Evolutionary conservation across 148 eudicot genomes (phyloP).

Genomic region (Salicornia ramosissima): DNA sequence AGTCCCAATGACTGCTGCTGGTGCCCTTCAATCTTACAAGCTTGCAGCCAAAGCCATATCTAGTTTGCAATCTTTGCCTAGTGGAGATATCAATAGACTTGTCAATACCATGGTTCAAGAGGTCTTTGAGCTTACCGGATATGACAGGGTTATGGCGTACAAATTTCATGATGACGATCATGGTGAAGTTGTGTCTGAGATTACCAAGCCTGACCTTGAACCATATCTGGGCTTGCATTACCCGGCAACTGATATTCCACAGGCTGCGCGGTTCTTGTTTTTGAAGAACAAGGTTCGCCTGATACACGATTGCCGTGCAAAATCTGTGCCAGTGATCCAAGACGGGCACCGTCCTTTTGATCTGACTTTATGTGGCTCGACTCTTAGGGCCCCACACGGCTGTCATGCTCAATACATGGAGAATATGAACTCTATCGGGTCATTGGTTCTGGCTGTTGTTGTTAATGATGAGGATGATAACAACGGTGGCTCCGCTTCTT

Average conservation of each 20-base stretch:
- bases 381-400: conserved; percentile 85
- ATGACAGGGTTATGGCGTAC: conserved; percentile 90
- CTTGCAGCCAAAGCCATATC: conserved; percentile 89
- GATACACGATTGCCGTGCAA: conserved; percentile 82
- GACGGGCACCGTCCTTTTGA: conserved; percentile 66
- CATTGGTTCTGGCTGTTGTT: conserved; percentile 89
- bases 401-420: conserved; percentile 93
- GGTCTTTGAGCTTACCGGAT: conserved; percentile 89
- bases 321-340: conserved; percentile 63
- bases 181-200: conserved; percentile 84
- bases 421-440: conserved; percentile 90
- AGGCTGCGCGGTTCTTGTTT: conserved; percentile 84
- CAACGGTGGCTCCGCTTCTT: conserved; percentile 35
- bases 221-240: conserved; percentile 90
- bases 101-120: conserved; percentile 91
- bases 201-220: conserved; percentile 71
- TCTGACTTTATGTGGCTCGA: conserved; percentile 82
- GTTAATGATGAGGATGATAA: conserved; percentile 71
- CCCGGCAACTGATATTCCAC: conserved; percentile 96
- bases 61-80: conserved; percentile 64
- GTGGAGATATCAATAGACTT: conserved; percentile 70
- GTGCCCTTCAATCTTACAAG: conserved; percentile 90
- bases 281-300: conserved; percentile 90
- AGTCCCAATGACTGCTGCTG: conserved; percentile 91
- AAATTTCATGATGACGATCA: conserved; percentile 97